Percentiles rank a stretch among this genome's conserved stretches.
Conservation (phyloP, 1,284 basidiomycete genomes). For the Coniophora puteana region DNA sequence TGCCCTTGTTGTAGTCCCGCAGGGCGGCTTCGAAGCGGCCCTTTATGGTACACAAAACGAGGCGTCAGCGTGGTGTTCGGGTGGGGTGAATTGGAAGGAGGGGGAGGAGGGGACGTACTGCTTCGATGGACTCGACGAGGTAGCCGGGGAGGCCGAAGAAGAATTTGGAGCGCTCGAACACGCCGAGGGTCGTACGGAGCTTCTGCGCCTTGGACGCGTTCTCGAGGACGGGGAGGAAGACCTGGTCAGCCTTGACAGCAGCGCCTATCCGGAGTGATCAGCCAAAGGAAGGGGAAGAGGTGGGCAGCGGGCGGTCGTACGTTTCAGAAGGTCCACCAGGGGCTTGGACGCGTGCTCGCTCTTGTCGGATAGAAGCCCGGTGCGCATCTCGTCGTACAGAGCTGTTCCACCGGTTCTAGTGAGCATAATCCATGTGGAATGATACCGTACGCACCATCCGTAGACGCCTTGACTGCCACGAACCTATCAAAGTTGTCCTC, state of each 20-base stretch:
- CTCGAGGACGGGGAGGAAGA: constrained; percentile 95
- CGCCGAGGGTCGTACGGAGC: constrained; percentile 87
- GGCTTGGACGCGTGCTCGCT: constrained; percentile 85
- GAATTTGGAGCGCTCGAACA: constrained; percentile 97
- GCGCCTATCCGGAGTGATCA: constrained; percentile 48
- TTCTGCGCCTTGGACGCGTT: constrained; percentile 95
- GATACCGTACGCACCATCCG: constrained; percentile 65
- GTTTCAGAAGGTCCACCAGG: constrained; percentile 80
- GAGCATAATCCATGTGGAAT: constrained; percentile 6
- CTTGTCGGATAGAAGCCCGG: constrained; percentile 74
- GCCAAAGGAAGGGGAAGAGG: background rate
- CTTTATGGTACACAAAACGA: constrained; percentile 35
- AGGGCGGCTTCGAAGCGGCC: constrained; percentile 92
- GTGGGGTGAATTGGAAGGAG: too few species aligned
- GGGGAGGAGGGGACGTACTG: constrained; percentile 45
- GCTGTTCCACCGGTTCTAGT: constrained; percentile 43
- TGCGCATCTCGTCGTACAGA: constrained; percentile 90
- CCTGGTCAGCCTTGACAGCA: constrained; percentile 89
- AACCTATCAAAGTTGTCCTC: constrained; percentile 99
- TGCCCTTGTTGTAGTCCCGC: constrained; percentile 97
- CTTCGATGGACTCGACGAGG: constrained; percentile 88
- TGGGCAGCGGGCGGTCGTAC: constrained; percentile 44
- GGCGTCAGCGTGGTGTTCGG: constrained; percentile 2
- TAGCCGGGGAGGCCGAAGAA: constrained; percentile 96
- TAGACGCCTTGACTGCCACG: constrained; percentile 95